These are phyloP conservation scores for Aspergillus japonicus DNA, from an alignment of 2,329 filamentous ascomycete genomes.

Conservation along the genomic window DNA sequence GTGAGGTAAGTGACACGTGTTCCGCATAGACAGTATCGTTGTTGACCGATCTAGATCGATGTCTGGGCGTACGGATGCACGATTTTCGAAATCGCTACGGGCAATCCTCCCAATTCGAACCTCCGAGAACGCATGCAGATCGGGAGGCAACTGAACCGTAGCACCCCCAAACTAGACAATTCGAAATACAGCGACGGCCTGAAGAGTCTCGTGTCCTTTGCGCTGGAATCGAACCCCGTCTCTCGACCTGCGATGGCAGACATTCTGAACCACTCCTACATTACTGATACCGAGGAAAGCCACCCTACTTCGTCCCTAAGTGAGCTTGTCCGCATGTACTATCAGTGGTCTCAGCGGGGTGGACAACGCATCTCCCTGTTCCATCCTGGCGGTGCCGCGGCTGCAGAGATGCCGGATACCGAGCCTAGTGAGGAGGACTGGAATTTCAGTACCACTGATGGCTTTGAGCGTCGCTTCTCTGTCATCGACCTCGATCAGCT, in stretches of 20 bases:
- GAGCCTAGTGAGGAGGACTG: conserved; percentile 53
- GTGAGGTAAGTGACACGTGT: conserved; percentile 40
- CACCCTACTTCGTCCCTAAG: conserved; percentile 47
- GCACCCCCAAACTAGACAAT: conserved; percentile 43
- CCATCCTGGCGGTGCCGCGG: conserved; percentile 58
- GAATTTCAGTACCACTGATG: conserved; percentile 65
- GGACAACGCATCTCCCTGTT: conserved; percentile 58
- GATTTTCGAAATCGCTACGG: conserved; percentile 50
- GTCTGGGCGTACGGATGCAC: conserved; percentile 54
- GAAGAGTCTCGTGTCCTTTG: conserved; percentile 46
- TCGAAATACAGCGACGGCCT: conserved; percentile 46
- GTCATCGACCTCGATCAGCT: conserved; percentile 48
- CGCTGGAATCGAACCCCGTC: conserved; percentile 44
- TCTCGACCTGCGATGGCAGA: conserved; percentile 49
- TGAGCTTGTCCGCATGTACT: conserved; percentile 49
- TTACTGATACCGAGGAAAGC: conserved; percentile 42
- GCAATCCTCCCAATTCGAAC: conserved; percentile 50
- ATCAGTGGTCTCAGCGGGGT: conserved; percentile 50
- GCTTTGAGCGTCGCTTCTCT: conserved; percentile 56
- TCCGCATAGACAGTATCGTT: not conserved
- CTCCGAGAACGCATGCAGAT: conserved; percentile 49
- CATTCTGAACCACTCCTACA: conserved; percentile 47
- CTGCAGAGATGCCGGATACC: conserved; percentile 51
- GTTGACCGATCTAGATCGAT: conserved; percentile 41
- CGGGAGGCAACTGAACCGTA: conserved; percentile 45